Conservation (phyloP, 345 rosid species). For the Eutrema heterophyllum region DNA sequence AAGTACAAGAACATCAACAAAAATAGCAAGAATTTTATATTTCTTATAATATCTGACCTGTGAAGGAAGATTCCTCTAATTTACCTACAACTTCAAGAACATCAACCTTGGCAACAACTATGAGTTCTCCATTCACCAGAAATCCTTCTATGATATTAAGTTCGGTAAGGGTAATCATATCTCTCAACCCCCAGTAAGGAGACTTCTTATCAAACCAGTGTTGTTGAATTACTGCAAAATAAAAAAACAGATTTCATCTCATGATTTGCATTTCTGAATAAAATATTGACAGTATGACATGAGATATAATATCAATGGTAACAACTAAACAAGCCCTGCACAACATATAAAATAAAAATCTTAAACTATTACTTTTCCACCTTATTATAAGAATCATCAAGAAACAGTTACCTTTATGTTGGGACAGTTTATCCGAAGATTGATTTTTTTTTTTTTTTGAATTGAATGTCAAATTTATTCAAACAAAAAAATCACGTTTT, state of each 20-base stretch:
- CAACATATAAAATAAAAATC: no score
- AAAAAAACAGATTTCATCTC: neutral
- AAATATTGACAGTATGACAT: no score
- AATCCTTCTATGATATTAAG: neutral
- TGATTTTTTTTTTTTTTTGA: no score
- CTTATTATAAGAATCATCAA: neutral
- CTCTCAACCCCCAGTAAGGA: neutral
- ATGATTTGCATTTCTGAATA: no score
- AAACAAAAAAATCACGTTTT: no score
- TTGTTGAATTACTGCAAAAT: neutral
- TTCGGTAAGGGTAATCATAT: neutral
- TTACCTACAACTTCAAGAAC: neutral
- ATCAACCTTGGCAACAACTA: neutral
- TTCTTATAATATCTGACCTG: neutral
- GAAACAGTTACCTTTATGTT: neutral
- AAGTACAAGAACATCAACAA: neutral
- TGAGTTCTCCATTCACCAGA: neutral
- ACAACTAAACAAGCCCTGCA: no score
- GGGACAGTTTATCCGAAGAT: conserved; percentile 45
- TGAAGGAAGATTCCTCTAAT: neutral
- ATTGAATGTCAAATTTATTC: no score
- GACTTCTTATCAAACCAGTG: neutral
- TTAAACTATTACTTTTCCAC: no score
- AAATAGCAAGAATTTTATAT: no score
- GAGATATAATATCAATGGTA: neutral